Percentiles rank a stretch among this genome's conserved stretches.
Evolutionary conservation across 2,329 filamentous ascomycete genomes (phyloP).

Genomic region (Pleomassaria siparia): DNA sequence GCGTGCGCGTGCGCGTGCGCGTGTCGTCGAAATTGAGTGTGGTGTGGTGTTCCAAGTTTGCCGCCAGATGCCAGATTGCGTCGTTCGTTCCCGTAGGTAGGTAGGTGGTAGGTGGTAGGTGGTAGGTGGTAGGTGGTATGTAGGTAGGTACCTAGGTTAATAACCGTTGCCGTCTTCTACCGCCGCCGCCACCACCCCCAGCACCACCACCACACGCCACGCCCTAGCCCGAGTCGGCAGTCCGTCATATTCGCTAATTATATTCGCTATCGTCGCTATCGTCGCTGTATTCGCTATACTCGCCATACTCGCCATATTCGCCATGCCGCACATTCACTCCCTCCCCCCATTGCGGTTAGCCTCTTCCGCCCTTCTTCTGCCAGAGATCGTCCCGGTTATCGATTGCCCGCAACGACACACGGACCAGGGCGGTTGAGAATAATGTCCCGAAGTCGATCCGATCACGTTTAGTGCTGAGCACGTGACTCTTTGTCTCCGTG

Average conservation of each 20-base stretch:
- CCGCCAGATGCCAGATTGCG: constrained; percentile 3
- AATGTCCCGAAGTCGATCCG: constrained; percentile 23
- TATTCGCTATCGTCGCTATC: not conserved
- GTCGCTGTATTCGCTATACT: not conserved
- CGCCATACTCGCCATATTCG: not conserved
- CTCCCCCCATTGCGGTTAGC: not conserved
- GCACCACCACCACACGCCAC: not conserved
- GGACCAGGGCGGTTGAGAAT: constrained; percentile 8
- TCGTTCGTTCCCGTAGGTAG: no score
- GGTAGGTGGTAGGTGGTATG: no score
- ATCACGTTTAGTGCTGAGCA: no score
- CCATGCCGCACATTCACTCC: not conserved
- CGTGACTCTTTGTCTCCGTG: no score
- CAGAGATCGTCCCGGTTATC: constrained; percentile 10
- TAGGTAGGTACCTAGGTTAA: no score
- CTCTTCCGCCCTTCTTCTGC: not conserved
- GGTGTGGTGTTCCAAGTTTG: no score
- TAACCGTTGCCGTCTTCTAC: not conserved
- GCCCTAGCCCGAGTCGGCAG: not conserved
- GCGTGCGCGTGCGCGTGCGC: not conserved
- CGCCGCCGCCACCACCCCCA: not conserved
- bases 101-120: no score
- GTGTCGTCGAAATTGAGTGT: constrained; percentile 25
- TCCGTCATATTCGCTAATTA: not conserved
- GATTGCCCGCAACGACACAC: constrained; percentile 9